These are phyloP conservation scores for Colletotrichum costaricense DNA, from an alignment of 2,329 filamentous ascomycete species.

Conservation along the genomic window DNA sequence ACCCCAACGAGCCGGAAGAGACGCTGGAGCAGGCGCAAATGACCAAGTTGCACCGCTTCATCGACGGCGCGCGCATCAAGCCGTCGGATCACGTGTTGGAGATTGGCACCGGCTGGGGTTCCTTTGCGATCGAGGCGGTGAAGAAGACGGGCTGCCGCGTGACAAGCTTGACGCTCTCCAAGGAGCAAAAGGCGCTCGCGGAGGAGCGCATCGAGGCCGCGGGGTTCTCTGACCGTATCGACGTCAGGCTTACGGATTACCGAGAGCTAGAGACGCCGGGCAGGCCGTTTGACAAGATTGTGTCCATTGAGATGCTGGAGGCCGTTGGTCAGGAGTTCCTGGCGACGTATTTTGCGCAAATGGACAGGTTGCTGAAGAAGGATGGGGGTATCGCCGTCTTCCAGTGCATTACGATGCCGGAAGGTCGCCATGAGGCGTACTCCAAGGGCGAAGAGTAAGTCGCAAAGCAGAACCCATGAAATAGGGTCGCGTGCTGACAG, in stretches of 20 bases:
- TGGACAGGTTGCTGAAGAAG: slow-evolving; percentile 73
- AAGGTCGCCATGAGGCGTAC: slow-evolving; percentile 74
- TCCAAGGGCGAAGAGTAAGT: slow-evolving; percentile 71
- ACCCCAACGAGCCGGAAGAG: slow-evolving; percentile 59
- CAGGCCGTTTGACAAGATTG: slow-evolving; percentile 73
- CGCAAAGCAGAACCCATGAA: neutral
- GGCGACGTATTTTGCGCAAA: slow-evolving; percentile 73
- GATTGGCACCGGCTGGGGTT: slow-evolving; percentile 82
- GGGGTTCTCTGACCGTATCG: slow-evolving; percentile 69
- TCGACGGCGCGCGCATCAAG: slow-evolving; percentile 73
- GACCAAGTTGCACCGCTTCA: slow-evolving; percentile 74
- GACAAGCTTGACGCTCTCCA: slow-evolving; percentile 75
- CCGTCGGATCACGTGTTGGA: slow-evolving; percentile 76
- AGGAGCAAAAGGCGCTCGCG: slow-evolving; percentile 76
- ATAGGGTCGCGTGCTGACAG: slow-evolving; percentile 9
- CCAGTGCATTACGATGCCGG: slow-evolving; percentile 83
- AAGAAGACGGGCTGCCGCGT: slow-evolving; percentile 74
- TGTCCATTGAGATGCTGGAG: slow-evolving; percentile 84
- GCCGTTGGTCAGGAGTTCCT: slow-evolving; percentile 77
- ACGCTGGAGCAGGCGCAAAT: slow-evolving; percentile 74
- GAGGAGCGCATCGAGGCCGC: slow-evolving; percentile 72
- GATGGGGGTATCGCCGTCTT: slow-evolving; percentile 76
- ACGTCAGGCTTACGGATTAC: slow-evolving; percentile 77
- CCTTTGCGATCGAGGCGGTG: slow-evolving; percentile 78
- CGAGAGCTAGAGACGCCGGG: slow-evolving; percentile 67